A percentile compares a stretch with the other conserved stretches of the same genome.
phyloP scores from a whole-genome alignment of 2,329 filamentous ascomycete genomes.

The Phyllosticta citriasiana region DNA sequence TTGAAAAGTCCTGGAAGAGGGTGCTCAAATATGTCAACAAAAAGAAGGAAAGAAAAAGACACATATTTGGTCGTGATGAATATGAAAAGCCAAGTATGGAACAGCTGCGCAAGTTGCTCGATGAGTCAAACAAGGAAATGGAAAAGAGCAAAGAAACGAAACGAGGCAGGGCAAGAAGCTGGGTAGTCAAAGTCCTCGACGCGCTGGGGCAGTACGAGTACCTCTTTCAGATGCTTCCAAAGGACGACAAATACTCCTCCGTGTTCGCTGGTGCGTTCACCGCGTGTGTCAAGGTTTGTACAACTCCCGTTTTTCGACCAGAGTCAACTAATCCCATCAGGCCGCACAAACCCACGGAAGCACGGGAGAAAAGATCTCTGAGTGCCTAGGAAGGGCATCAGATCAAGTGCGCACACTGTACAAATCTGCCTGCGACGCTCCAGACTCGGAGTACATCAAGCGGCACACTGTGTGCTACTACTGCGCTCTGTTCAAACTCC shows the following conservation, averaged over 20 bases:
- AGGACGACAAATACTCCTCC: neutral
- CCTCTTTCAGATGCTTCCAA: neutral
- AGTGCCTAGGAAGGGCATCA: neutral
- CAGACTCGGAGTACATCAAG: neutral
- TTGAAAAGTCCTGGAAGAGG: neutral
- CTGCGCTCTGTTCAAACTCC: neutral
- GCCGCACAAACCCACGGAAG: neutral
- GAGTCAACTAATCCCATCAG: neutral
- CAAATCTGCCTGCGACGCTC: neutral
- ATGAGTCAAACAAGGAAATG: neutral
- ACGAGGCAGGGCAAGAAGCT: neutral
- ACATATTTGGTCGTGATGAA: neutral
- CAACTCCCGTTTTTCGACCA: neutral
- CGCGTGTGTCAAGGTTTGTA: neutral
- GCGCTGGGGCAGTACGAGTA: neutral
- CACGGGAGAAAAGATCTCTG: neutral
- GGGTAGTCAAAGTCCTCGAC: neutral
- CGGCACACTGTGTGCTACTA: neutral
- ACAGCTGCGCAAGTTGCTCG: neutral
- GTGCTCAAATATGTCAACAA: neutral
- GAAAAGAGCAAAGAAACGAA: neutral
- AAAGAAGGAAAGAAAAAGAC: neutral
- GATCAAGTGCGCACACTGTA: neutral
- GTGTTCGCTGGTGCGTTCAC: neutral
- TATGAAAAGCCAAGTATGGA: neutral